Conservation (phyloP, 2,329 filamentous ascomycete species). For the Pestalotiopsis sp. region DNA sequence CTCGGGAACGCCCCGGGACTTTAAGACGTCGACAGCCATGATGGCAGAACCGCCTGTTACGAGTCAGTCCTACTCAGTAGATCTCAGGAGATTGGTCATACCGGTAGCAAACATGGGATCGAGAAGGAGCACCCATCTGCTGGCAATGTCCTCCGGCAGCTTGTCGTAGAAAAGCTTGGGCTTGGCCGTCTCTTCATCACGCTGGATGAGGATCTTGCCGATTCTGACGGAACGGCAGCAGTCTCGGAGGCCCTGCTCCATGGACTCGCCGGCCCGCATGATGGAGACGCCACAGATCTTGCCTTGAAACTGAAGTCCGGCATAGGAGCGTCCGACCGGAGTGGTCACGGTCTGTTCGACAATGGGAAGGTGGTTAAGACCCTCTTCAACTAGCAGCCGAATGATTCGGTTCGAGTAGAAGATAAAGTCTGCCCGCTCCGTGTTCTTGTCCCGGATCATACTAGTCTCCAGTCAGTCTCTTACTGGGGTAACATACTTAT, state of each 20-base stretch:
- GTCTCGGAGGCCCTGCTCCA: conserved; percentile 95
- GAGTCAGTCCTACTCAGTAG: not conserved
- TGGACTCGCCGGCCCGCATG: conserved; percentile 96
- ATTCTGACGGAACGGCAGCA: conserved; percentile 98
- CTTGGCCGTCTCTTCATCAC: conserved; percentile 90
- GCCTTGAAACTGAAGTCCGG: conserved; percentile 91
- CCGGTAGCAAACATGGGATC: conserved; percentile 99
- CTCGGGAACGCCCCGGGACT: conserved; percentile 87
- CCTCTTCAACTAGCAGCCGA: conserved; percentile 93
- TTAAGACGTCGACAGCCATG: conserved; percentile 94
- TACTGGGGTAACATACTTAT: not conserved
- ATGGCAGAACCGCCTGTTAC: conserved; percentile 83
- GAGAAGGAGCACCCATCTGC: conserved; percentile 89
- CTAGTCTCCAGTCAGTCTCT: conserved; percentile 46
- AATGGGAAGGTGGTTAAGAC: conserved; percentile 92
- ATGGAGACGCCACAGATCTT: conserved; percentile 99
- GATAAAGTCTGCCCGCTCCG: conserved; percentile 93
- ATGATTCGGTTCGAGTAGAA: conserved; percentile 99
- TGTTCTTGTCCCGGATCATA: conserved; percentile 92
- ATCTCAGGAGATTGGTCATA: conserved; percentile 39
- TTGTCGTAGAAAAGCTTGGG: conserved; percentile 98
- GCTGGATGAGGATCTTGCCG: conserved; percentile 96
- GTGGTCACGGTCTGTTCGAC: conserved; percentile 88
- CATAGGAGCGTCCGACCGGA: conserved; percentile 84
- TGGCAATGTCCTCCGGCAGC: conserved; percentile 88